A percentile compares a stretch with the other conserved stretches of the same genome.
phyloP scores from a whole-genome alignment of 768 basidiomycete species.

The Coprinopsis marcescibilis region DNA sequence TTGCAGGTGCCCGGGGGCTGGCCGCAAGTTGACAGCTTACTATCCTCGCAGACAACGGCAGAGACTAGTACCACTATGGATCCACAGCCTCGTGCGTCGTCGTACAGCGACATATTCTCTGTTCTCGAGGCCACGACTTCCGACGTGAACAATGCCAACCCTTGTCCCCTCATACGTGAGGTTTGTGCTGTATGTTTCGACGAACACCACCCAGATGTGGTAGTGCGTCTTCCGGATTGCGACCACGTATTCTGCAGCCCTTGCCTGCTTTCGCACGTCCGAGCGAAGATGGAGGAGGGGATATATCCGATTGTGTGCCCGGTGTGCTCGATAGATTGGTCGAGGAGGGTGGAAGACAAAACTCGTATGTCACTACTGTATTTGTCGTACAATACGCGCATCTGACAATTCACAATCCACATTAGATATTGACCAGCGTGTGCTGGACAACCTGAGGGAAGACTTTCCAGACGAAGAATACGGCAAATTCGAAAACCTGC shows the following conservation, averaged over 20 bases:
- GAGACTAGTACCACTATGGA: no score
- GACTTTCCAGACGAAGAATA: not conserved
- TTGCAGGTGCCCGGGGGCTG: no score
- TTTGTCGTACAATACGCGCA: not conserved
- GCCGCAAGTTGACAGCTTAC: no score
- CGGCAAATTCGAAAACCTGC: slow-evolving; percentile 9
- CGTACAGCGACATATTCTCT: not conserved
- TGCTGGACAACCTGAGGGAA: not conserved
- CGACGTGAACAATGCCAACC: not conserved
- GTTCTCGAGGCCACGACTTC: not conserved
- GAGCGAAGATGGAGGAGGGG: slow-evolving; percentile 5
- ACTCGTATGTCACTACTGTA: not conserved
- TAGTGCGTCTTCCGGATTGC: slow-evolving; percentile 7
- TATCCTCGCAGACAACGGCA: no score
- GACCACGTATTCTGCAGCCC: slow-evolving; percentile 4
- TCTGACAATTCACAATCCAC: not conserved
- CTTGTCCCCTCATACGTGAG: not conserved
- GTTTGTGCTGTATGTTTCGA: slow-evolving; percentile 5
- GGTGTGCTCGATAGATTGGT: not conserved
- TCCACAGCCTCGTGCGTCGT: no score
- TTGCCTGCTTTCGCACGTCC: slow-evolving; percentile 8
- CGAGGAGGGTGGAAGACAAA: not conserved
- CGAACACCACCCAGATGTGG: not conserved
- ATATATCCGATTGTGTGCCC: slow-evolving; percentile 7
- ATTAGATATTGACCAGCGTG: slow-evolving; percentile 9